Conservation (phyloP, 192 early-diverging fungal genomes). For the Backusella macrospora region DNA sequence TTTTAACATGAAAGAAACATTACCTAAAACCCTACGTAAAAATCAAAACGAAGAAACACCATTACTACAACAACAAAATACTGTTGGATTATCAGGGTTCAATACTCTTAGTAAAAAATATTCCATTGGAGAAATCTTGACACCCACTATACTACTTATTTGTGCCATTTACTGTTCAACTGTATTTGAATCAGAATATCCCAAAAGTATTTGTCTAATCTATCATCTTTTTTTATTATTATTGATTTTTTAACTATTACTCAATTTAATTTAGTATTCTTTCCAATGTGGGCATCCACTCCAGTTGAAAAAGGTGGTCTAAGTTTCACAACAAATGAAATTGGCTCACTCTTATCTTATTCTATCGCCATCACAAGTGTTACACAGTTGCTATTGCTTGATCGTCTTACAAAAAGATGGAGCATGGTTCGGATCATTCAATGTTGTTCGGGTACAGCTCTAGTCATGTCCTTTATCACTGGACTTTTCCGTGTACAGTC, state of each 20-base stretch:
- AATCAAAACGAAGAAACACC: neutral
- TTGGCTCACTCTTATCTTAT: slow-evolving; percentile 51
- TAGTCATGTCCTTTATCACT: slow-evolving; percentile 20
- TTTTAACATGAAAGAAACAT: slow-evolving; percentile 60
- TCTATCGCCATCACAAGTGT: slow-evolving; percentile 46
- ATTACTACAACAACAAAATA: neutral
- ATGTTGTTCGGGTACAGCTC: slow-evolving; percentile 18
- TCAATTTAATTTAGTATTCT: slow-evolving; percentile 26
- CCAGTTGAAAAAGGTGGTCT: slow-evolving; percentile 48
- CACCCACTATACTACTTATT: slow-evolving; percentile 23
- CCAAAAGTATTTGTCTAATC: slow-evolving; percentile 24
- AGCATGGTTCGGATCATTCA: slow-evolving; percentile 50
- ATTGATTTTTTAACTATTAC: neutral
- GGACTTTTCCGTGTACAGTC: slow-evolving; percentile 17
- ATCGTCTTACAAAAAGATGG: slow-evolving; percentile 45
- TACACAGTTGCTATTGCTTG: slow-evolving; percentile 52
- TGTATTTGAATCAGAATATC: slow-evolving; percentile 26
- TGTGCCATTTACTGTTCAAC: slow-evolving; percentile 13
- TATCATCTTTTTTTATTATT: too few species aligned
- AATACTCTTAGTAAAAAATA: neutral
- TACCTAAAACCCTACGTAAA: neutral
- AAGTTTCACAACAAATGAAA: slow-evolving; percentile 48
- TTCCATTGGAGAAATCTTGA: slow-evolving; percentile 22
- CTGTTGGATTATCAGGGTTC: neutral
- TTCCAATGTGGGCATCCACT: slow-evolving; percentile 32